Evolutionary conservation across 2,329 filamentous ascomycete species (phyloP).

Genomic region (Xylaria sp.): DNA sequence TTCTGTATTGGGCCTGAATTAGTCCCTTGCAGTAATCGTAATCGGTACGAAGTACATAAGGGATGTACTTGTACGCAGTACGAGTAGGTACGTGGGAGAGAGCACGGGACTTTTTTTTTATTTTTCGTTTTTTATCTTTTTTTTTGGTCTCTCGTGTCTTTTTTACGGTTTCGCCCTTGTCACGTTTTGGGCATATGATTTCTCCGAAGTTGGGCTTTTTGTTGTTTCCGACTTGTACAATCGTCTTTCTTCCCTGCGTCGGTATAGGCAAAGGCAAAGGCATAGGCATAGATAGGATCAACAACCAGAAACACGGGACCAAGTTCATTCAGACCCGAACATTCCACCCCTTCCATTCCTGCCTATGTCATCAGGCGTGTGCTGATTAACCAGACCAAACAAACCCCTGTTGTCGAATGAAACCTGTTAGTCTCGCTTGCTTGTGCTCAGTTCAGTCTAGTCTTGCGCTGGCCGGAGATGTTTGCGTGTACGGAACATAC

Average conservation of each 20-base stretch:
- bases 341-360: not conserved
- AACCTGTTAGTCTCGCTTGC: constrained; percentile 11
- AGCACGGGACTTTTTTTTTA: constrained; percentile 15
- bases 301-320: too few species aligned
- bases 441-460: constrained; percentile 5
- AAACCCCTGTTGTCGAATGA: not conserved
- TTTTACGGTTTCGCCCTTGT: not conserved
- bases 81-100: not conserved
- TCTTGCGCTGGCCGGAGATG: constrained; percentile 8
- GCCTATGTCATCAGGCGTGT: not conserved
- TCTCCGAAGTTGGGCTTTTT: not conserved
- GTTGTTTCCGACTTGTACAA: not conserved
- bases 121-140: not conserved
- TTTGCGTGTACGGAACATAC: not conserved
- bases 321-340: too few species aligned
- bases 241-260: too few species aligned
- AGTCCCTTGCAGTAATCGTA: constrained; percentile 19
- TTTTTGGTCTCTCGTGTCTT: not conserved
- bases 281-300: too few species aligned
- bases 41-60: not conserved
- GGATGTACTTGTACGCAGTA: too few species aligned
- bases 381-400: not conserved
- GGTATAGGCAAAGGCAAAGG: too few species aligned
- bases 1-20: constrained; percentile 21
- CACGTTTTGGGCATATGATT: not conserved